These are phyloP conservation scores for Axilococcus clingmanii DNA, from an alignment of 139 green algal genomes.

Conservation along the genomic window DNA sequence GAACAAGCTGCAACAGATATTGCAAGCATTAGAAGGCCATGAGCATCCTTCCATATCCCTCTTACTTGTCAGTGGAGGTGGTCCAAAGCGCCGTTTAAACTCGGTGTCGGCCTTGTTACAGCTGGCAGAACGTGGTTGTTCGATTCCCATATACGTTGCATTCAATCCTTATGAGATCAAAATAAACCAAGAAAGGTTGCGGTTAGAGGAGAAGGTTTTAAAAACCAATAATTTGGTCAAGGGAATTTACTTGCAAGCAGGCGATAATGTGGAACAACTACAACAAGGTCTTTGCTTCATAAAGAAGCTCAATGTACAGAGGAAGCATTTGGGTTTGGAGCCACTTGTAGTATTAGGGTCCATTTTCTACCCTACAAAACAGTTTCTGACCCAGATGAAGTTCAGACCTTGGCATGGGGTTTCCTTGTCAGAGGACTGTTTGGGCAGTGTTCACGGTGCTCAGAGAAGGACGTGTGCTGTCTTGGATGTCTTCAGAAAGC, in stretches of 20 bases:
- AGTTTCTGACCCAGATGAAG: constrained; percentile 41
- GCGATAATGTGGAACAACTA: constrained; percentile 29
- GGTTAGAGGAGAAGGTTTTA: constrained; percentile 26
- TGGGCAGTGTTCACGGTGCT: constrained; percentile 27
- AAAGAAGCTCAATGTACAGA: not conserved
- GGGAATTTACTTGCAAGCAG: constrained; percentile 36
- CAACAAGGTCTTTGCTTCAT: constrained; percentile 16
- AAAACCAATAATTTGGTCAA: constrained; percentile 10
- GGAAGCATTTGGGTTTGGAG: too few relatives aligned
- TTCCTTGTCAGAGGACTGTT: constrained; percentile 39
- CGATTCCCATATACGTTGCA: too few relatives aligned
- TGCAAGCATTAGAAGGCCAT: too few relatives aligned
- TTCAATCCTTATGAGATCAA: too few relatives aligned
- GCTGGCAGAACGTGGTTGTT: too few relatives aligned
- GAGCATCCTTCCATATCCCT: too few relatives aligned
- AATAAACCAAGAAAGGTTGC: too few relatives aligned
- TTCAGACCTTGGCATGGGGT: constrained; percentile 47
- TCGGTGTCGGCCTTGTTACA: too few relatives aligned
- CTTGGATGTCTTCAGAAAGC: constrained; percentile 13
- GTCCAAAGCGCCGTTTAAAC: too few relatives aligned
- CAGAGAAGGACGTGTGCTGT: constrained; percentile 22
- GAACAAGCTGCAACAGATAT: too few relatives aligned
- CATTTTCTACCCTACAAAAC: constrained; percentile 34
- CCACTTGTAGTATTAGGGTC: constrained; percentile 15
- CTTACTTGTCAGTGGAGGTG: too few relatives aligned